These are phyloP conservation scores for Prunus yedoensis DNA, from an alignment of 331 rosid species.

Conservation along the genomic window DNA sequence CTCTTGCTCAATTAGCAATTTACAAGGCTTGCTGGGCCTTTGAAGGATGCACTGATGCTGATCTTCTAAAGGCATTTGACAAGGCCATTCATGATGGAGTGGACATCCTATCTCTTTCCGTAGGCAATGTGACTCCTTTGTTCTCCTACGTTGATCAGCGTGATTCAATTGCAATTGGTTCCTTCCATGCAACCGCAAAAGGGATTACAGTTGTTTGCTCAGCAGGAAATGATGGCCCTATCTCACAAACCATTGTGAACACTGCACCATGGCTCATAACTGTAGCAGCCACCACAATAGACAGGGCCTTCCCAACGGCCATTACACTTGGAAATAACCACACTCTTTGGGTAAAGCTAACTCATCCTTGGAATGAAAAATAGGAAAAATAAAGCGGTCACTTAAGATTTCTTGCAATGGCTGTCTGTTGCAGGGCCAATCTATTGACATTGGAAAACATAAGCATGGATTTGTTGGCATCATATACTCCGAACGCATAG, in stretches of 20 bases:
- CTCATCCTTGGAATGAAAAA: neutral
- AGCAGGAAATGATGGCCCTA: conserved; percentile 72
- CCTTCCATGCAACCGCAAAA: conserved; percentile 60
- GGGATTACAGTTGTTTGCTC: conserved; percentile 65
- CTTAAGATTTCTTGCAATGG: neutral
- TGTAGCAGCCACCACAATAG: conserved; percentile 74
- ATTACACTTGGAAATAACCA: conserved; percentile 62
- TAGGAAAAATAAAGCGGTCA: conserved; percentile 6
- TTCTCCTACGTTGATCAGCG: conserved; percentile 57
- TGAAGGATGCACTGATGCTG: conserved; percentile 57
- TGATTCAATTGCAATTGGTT: conserved; percentile 59
- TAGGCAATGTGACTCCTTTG: conserved; percentile 55
- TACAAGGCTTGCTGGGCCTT: conserved; percentile 69
- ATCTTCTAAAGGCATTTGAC: conserved; percentile 73
- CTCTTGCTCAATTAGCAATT: conserved; percentile 71
- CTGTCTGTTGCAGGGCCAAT: conserved; percentile 53
- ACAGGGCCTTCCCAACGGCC: conserved; percentile 56
- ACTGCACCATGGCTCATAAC: conserved; percentile 82
- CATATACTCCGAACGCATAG: conserved; percentile 71
- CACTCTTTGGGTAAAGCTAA: conserved; percentile 52
- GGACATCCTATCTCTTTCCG: conserved; percentile 54
- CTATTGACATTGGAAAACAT: conserved; percentile 45
- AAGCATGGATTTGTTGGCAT: conserved; percentile 37
- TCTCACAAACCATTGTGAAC: conserved; percentile 52
- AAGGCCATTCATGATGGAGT: conserved; percentile 78